phyloP scores from a whole-genome alignment of 345 rosid species.

The Bruguiera sexangula region DNA sequence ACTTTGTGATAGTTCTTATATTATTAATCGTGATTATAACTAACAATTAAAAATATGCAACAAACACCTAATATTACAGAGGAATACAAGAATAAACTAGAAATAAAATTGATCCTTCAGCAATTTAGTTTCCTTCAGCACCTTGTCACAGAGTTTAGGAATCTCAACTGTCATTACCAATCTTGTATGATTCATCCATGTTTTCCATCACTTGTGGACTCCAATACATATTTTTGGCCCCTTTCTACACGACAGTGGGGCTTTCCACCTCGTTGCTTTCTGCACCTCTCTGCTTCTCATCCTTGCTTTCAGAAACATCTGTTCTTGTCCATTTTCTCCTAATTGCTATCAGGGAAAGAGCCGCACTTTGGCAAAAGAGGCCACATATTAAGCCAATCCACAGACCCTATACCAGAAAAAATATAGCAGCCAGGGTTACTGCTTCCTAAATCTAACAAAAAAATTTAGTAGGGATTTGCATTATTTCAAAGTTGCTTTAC shows the following conservation, averaged over 20 bases:
- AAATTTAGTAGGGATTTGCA: not conserved
- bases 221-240: not conserved
- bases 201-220: not conserved
- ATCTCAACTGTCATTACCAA: not conserved
- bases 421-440: not conserved
- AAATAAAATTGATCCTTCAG: too few species aligned
- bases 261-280: not conserved
- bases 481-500: conserved; percentile 18
- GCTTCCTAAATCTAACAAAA: not conserved
- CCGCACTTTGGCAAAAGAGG: conserved; percentile 39
- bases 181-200: not conserved
- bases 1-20: too few species aligned
- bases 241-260: not conserved
- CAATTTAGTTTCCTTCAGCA: not conserved
- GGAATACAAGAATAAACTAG: too few species aligned
- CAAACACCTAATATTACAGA: too few species aligned
- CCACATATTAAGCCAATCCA: conserved; percentile 82
- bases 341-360: conserved; percentile 42
- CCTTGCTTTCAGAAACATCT: conserved; percentile 11
- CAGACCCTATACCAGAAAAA: conserved; percentile 44
- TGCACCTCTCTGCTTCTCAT: not conserved
- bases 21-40: too few species aligned
- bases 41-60: too few species aligned
- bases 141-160: not conserved
- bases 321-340: conserved; percentile 47